Evolutionary conservation across 768 basidiomycete genomes (phyloP).

Genomic region (Suillus americanus): DNA sequence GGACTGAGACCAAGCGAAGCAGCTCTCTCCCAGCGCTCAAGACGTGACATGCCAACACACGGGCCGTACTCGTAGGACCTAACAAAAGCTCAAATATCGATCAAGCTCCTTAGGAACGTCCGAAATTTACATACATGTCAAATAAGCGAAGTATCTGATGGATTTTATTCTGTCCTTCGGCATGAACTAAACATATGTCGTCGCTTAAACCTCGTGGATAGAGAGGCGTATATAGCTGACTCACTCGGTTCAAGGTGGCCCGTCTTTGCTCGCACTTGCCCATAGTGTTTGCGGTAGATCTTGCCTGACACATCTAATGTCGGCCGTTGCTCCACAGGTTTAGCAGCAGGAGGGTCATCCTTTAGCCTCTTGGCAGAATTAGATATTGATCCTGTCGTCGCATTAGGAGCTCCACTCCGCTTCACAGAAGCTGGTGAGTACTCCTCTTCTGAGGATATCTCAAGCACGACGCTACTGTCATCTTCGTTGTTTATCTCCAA

Average conservation of each 20-base stretch:
- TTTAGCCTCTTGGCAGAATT: constrained; percentile 1
- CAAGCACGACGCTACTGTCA: constrained; percentile 6
- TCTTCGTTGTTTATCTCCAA: not conserved
- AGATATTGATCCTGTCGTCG: constrained; percentile 17
- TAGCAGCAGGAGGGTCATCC: constrained; percentile 6
- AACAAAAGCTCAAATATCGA: constrained; percentile 8
- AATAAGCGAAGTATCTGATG: constrained; percentile 78
- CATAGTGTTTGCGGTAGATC: constrained; percentile 52
- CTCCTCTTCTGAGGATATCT: constrained; percentile 24
- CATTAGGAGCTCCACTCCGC: constrained; percentile 20
- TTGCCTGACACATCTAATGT: constrained; percentile 46
- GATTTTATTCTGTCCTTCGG: constrained; percentile 56
- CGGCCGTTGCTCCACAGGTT: constrained; percentile 14
- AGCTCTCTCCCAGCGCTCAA: constrained; percentile 89
- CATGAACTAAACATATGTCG: constrained; percentile 55
- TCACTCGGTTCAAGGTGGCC: constrained; percentile 59
- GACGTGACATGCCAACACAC: constrained; percentile 72
- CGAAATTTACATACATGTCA: constrained; percentile 53
- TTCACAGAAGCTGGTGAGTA: constrained; percentile 3
- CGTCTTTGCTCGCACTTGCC: constrained; percentile 50
- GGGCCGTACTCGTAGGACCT: constrained; percentile 83
- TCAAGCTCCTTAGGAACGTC: not conserved
- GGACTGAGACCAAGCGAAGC: constrained; percentile 75
- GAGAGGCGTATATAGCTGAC: constrained; percentile 24
- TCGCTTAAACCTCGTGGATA: not conserved